A percentile compares a stretch with the other conserved stretches of the same genome.
phyloP scores from a whole-genome alignment of 2,329 filamentous ascomycete genomes.

The Diaporthe humulicola region DNA sequence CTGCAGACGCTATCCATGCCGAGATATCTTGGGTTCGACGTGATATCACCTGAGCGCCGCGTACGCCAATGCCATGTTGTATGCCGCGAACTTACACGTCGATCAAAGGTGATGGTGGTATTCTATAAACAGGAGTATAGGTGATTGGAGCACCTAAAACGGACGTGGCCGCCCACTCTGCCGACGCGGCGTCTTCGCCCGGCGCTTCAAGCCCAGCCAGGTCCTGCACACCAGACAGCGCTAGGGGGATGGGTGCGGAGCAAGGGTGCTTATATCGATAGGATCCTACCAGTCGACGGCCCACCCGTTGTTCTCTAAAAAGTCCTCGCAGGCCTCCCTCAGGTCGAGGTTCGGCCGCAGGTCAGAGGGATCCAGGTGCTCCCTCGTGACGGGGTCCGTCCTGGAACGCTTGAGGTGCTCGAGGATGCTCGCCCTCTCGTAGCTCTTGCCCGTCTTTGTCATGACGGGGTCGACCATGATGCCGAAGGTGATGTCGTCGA shows the following conservation, averaged over 20 bases:
- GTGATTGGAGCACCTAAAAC: neutral
- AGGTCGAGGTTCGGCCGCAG: slow-evolving; percentile 86
- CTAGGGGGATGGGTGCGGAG: neutral
- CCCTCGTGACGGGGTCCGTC: slow-evolving; percentile 87
- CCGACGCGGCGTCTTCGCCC: neutral
- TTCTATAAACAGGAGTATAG: neutral
- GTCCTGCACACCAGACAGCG: slow-evolving; percentile 33
- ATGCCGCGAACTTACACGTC: neutral
- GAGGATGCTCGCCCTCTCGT: slow-evolving; percentile 87
- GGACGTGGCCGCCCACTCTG: neutral
- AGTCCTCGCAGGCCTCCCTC: slow-evolving; percentile 86
- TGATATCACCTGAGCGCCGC: neutral
- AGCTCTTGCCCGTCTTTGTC: slow-evolving; percentile 91
- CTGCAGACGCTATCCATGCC: neutral
- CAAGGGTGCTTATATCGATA: neutral
- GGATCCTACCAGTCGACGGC: slow-evolving; percentile 83
- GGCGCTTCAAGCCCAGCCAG: slow-evolving; percentile 34
- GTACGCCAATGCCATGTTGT: slow-evolving; percentile 30
- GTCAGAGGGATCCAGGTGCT: slow-evolving; percentile 76
- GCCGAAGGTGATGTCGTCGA: slow-evolving; percentile 82
- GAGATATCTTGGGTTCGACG: neutral
- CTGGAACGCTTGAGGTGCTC: slow-evolving; percentile 84
- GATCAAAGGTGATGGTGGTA: neutral
- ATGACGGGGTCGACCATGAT: slow-evolving; percentile 80
- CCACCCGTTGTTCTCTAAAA: slow-evolving; percentile 89